Base-by-base conservation (phyloP, 306 rosid species). In the Quercus mongolica region DNA sequence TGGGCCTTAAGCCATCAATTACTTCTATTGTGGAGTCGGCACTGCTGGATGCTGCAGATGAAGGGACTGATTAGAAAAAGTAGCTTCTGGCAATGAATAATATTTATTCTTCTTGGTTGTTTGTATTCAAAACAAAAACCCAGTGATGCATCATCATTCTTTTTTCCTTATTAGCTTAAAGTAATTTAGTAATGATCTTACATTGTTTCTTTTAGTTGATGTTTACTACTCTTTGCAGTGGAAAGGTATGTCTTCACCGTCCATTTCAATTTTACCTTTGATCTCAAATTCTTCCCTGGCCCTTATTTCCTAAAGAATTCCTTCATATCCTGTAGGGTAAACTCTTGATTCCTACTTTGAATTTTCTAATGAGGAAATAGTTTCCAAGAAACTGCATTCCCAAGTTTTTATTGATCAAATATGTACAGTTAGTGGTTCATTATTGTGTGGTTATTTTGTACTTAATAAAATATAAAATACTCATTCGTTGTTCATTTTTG, bases 181-280 rank as follows among this genome's bases (percentile, higher is more conserved):
- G 41, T 35, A 35, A 6, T 35, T 5, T 5, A 35, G 41, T 35
- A 35, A 35, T 68, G 99, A 94, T 90, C 97, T 92, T 44, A 80
- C 91, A 73, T 94, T 97, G 98, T 92, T 95, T 91, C 98, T 95
- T 31, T 73, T 95, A 35, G 97, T 94, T 25, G 99, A 95, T 79
- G 82, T 92, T 56, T 95, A 91, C 83, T 91, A 86, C 86, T 78
- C 95, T 56, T 56, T 67, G 80, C 87, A 80, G 81, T 88, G 84
- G 80, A 79, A 73, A 20, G 82, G 85, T 30, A 67, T 63, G 61
- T 78, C 84, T 74, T 57, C 90, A 19, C 91, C 91, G 1, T 92
- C 91, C 15, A 73, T 74, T 28, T 73, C 92, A 33, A 87, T 73
- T 80, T 84, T 92, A 38, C 97, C 97, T 0, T 82, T 79, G 58